Base-by-base conservation (phyloP, 805 yeast genomes). In the Schizosaccharomyces japonicus region DNA sequence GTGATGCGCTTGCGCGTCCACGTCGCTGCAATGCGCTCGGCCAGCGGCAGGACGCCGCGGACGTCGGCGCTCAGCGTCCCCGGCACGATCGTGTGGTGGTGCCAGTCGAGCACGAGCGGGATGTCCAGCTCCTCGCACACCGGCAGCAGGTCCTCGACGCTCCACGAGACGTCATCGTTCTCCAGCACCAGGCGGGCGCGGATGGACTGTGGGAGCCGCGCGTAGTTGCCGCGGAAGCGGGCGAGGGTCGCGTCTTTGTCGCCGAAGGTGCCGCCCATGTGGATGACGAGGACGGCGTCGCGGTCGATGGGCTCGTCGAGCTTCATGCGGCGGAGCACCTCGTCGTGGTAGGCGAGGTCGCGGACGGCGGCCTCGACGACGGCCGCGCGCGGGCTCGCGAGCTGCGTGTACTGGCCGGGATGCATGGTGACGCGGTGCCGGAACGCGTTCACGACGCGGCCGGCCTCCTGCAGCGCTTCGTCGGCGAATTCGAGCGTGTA, bases 401-500 rank as follows among this genome's bases (percentile, higher is more conserved):
- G 28, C 23, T 45, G 47, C 5, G 47, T 45, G 23, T 30, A 45
- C 39, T 45, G 47, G 13, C 47, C 47, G 7, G 47, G 47, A 45
- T 45, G 47, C 40, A 23, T 45, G 3, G 47, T 28, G 5, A 45
- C 17, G 8, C 47, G 47, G 17, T 45, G 47, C 15, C 26, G 17
- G 25, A 28, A 45, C 15, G 11, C n/a, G 17, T 30, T 45, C 5
- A 39, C 47, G 13, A 45, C 25, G 13, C 21, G 17, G 5, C 47
- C 47, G 19, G 21, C 47, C 13, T 15, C 47, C 15, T 25, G 23
- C n/a, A 45, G 23, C 17, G 28, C 25, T 17, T 29, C 31, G n/a
- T 45, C 39, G 15, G 47, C 47, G 26, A 28, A 45, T 45, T 45
- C 47, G n/a, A 45, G 36, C 6, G 47, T 28, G 19, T 45, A 45